Conservation (phyloP, 2,329 filamentous ascomycete genomes). For the Alternaria infectoria region DNA sequence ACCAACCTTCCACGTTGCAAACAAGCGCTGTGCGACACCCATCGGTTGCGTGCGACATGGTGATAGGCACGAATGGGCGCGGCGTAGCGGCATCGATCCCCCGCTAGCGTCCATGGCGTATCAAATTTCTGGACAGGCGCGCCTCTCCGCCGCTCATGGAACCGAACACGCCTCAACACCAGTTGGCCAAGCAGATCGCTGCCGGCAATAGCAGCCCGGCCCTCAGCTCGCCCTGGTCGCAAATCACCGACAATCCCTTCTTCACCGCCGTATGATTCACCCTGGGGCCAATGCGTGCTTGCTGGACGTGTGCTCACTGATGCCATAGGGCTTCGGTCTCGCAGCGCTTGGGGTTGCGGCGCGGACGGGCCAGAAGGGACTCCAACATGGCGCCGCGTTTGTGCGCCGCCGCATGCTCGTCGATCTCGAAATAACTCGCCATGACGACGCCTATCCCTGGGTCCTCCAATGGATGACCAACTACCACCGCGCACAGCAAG, state of each 20-base stretch:
- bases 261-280: conserved; percentile 57
- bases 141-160: conserved; percentile 34
- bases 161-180: conserved; percentile 45
- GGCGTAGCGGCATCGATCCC: conserved; percentile 9
- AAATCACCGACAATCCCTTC: conserved; percentile 59
- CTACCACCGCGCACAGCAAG: conserved; percentile 71
- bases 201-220: conserved; percentile 40
- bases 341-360: conserved; percentile 84
- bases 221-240: conserved; percentile 50
- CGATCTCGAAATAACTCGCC: conserved; percentile 92
- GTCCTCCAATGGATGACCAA: conserved; percentile 92
- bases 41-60: conserved; percentile 4
- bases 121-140: conserved; percentile 16
- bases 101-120: conserved; percentile 25
- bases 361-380: conserved; percentile 78
- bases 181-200: conserved; percentile 47
- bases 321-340: conserved; percentile 77
- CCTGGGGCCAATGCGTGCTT: conserved; percentile 53
- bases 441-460: conserved; percentile 93
- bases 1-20: not conserved
- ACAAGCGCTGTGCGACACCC: not conserved
- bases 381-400: conserved; percentile 73
- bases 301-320: conserved; percentile 39
- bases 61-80: not conserved
- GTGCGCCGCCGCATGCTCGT: conserved; percentile 87